Evolutionary conservation across 148 eudicot species (phyloP).

Genomic region (Fagopyrum tataricum): DNA sequence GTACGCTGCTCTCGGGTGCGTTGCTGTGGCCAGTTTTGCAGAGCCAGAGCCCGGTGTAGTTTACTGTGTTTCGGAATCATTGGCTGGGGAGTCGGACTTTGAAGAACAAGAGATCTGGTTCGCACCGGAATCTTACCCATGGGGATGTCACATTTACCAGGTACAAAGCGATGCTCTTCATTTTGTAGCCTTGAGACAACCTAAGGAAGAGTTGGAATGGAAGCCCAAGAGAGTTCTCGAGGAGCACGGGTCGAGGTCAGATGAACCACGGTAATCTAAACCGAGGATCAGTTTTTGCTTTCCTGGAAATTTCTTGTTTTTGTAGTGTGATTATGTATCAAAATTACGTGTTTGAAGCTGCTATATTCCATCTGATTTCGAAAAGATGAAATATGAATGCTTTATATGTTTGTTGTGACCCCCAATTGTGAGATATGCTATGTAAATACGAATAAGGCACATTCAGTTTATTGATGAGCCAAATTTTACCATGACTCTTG

Average conservation of each 20-base stretch:
- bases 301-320: not conserved
- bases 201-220: slow-evolving; percentile 64
- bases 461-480: too few species aligned
- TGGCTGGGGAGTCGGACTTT: slow-evolving; percentile 59
- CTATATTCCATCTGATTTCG: not conserved
- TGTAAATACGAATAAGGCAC: too few species aligned
- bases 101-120: slow-evolving; percentile 84
- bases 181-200: slow-evolving; percentile 69
- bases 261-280: not conserved
- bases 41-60: slow-evolving; percentile 58
- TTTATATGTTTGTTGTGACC: too few species aligned
- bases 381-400: not conserved
- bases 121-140: slow-evolving; percentile 77
- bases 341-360: too few species aligned
- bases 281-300: slow-evolving; percentile 17
- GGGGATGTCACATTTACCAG: slow-evolving; percentile 94
- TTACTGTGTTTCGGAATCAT: slow-evolving; percentile 71
- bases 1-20: slow-evolving; percentile 72
- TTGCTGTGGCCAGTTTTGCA: slow-evolving; percentile 47
- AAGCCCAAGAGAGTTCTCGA: slow-evolving; percentile 61
- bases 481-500: too few species aligned
- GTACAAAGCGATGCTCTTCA: slow-evolving; percentile 80
- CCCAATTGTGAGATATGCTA: too few species aligned
- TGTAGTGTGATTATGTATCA: not conserved
- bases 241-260: slow-evolving; percentile 26